Conservation (phyloP, 2,329 filamentous ascomycete species). For the Hawksworthiomyces lignivorus region DNA sequence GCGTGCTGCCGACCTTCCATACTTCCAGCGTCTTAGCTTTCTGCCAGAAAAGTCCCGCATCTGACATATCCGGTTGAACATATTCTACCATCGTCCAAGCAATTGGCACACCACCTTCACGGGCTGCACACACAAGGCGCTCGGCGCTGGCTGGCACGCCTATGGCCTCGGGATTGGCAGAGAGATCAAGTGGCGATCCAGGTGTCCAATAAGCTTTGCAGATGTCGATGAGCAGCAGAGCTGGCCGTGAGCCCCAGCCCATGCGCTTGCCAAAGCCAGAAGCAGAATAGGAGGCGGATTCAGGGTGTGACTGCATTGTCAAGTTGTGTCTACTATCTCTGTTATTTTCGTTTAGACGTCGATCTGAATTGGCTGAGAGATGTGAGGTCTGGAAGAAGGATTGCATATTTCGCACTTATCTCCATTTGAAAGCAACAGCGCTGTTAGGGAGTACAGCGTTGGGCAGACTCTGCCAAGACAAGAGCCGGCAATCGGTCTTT, state of each 20-base stretch:
- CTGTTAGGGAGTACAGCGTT: no score
- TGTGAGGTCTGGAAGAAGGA: neutral
- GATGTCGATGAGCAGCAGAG: conserved; percentile 38
- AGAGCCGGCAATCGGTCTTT: neutral
- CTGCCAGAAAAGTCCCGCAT: conserved; percentile 34
- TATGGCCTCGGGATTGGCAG: conserved; percentile 27
- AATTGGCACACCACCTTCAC: conserved; percentile 28
- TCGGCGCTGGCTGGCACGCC: conserved; percentile 30
- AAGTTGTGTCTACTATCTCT: neutral
- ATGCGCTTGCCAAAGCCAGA: conserved; percentile 34
- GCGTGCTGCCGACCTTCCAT: conserved; percentile 30
- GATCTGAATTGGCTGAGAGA: neutral
- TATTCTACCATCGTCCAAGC: conserved; percentile 38
- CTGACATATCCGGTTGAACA: conserved; percentile 33
- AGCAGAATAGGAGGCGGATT: conserved; percentile 19
- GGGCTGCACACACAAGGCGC: conserved; percentile 31
- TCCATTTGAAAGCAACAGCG: no score
- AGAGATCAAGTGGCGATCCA: conserved; percentile 33
- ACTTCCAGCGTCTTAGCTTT: conserved; percentile 35
- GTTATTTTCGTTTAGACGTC: neutral
- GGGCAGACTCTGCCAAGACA: neutral
- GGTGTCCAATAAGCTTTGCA: conserved; percentile 39
- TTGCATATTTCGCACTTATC: no score
- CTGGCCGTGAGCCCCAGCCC: conserved; percentile 36
- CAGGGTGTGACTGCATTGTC: conserved; percentile 4